Base-by-base conservation (phyloP, 2,329 filamentous ascomycete species). In the Daldinia eschscholtzii region DNA sequence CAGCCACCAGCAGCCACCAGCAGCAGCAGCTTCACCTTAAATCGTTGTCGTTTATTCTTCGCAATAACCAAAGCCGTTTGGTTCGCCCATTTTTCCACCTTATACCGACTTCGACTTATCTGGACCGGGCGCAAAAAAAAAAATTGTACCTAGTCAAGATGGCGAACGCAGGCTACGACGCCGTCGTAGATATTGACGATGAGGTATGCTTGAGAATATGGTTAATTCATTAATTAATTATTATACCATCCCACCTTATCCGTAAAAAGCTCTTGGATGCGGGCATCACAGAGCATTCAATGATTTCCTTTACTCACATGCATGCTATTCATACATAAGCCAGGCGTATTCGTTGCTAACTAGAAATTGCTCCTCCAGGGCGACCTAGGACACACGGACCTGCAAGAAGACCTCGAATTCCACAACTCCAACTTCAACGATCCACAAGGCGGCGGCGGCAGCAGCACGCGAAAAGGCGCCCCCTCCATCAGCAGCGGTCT, bases 331-430 rank as follows among this genome's bases (percentile, higher is more conserved):
- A n/a, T n/a, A n/a, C n/a, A n/a, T n/a, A n/a, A 33, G 30, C 33
- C 12, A 39, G 20, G n/a, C 5, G 4, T 55, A 23, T 33, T 23
- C 1, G 13, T 30, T 7, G 74, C 70, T 46, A 57, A 53, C 48
- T n/a, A 23, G 4, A 10, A 26, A 2, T 37, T 28, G 52, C 20
- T 3, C 15, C 41, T 12, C 9, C 79, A 98, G 94, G 95, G 95
- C 77, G 96, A 99, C 83, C 90, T 99, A 79, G 96, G 96, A 77
- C 94, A 98, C 83, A 99, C 96, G 64, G 96, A 99, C 81, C 91
- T 99, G 26, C 94, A 98, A 85, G 95, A 98, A 81, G 96, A 98
- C 83, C 94, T 99, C 80, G 96, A 98, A 87, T 99, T 99, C 85
- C 96, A 99, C 86, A 92, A 90, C 78, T 98, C 94, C 73, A 89